Evolutionary conservation across 768 basidiomycete species (phyloP).

Genomic region (Asterophora lycoperdoides): DNA sequence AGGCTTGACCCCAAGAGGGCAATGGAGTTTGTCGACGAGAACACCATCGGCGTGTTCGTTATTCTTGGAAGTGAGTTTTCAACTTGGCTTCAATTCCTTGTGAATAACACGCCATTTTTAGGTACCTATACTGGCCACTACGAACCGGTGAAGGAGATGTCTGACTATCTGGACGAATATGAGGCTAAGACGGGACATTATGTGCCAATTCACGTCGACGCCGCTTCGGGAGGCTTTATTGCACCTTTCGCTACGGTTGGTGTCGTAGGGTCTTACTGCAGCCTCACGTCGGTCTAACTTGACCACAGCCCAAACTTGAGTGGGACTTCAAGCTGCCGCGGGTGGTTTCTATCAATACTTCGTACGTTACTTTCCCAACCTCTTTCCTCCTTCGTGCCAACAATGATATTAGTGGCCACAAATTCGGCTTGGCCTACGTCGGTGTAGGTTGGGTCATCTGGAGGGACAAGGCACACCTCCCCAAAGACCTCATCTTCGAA

Average conservation of each 20-base stretch:
- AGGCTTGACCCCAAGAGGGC: slow-evolving; percentile 58
- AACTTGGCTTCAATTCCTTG: slow-evolving; percentile 28
- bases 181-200: slow-evolving; percentile 54
- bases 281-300: slow-evolving; percentile 23
- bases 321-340: slow-evolving; percentile 66
- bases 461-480: slow-evolving; percentile 59
- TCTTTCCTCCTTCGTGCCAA: background rate
- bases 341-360: slow-evolving; percentile 58
- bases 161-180: slow-evolving; percentile 63
- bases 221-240: slow-evolving; percentile 62
- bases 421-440: slow-evolving; percentile 54
- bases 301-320: slow-evolving; percentile 44
- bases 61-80: slow-evolving; percentile 37
- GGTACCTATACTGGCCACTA: slow-evolving; percentile 64
- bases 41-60: slow-evolving; percentile 67
- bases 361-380: slow-evolving; percentile 30
- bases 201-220: slow-evolving; percentile 70
- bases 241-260: slow-evolving; percentile 54
- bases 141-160: slow-evolving; percentile 85
- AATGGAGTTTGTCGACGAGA: slow-evolving; percentile 66
- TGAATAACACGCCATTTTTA: slow-evolving; percentile 39
- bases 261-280: background rate
- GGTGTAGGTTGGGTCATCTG: slow-evolving; percentile 71
- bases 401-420: slow-evolving; percentile 49
- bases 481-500: slow-evolving; percentile 71